Evolutionary conservation across 495 filamentous ascomycete genomes (phyloP), one percentile per base, ranked within the genome.

Genomic region (Penicillium herquei): DNA sequence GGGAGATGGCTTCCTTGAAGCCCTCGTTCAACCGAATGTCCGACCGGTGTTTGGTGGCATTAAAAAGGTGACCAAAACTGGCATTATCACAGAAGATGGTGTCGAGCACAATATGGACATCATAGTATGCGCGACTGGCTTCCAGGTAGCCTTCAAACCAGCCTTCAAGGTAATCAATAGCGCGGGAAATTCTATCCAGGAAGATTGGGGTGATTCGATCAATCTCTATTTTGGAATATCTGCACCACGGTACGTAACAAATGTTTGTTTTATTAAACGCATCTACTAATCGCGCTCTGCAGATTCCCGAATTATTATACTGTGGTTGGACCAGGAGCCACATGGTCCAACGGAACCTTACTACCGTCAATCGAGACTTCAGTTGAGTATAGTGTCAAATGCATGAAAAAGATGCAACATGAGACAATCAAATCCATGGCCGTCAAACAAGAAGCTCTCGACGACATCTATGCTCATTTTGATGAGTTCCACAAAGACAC

Each of bases 231-330:
- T 80, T 34, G 78, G 75, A 12, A 53, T 53, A 26, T 35, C 51
- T 44, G 67, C 80, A 17, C 70, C 77, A n/a, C n/a, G n/a, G 42
- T 65, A 69, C 5, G 84, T 84, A 58, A 82, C 83, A 0, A 86
- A 86, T n/a, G n/a, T n/a, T 55, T 78, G 80, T 52, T 81, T 84
- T 65, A 73, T 50, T 58, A 34, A 52, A 39, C 6, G 17, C 37
- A 7, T 42, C 14, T 12, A 26, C n/a, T n/a, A n/a, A n/a, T n/a
- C n/a, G n/a, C n/a, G n/a, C n/a, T n/a, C n/a, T n/a, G n/a, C n/a
- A n/a, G n/a, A 10, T 16, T 12, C 4, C 30, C 39, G n/a, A n/a
- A 37, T 11, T 42, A 21, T 18, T 4, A 12, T 13, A 6, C 1
- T 35, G 11, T 35, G 33, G 11, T 11, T 11, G 6, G 33, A 11